Base-by-base conservation (phyloP, 768 basidiomycete genomes). In the Sporobolomyces phaffii region DNA sequence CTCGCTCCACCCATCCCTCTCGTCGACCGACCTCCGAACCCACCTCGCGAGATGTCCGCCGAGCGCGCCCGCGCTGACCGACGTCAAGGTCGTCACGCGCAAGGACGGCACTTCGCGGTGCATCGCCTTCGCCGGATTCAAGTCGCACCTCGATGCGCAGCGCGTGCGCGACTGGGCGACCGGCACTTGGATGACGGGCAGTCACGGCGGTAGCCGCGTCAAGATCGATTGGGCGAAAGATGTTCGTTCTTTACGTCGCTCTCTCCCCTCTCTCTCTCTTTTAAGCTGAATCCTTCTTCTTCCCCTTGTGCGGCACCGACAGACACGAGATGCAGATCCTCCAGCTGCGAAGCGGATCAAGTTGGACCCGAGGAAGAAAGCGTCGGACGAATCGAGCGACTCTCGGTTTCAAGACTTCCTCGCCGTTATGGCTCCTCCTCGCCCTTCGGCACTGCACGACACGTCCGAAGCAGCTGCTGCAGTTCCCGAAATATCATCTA, bases 71-170 rank as follows among this genome's bases (percentile, higher is more conserved):
- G 13, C 9, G 11, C 7, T 96, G 50, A 99, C 96, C 6, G 96
- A 98, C 79, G 81, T 86, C 54, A 89, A 89, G 76, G 82, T 97
- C 56, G 84, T 90, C 5, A 81, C 81, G 31, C 88, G 89, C 77
- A 79, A 78, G 3, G 65, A 90, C 75, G 91, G 91, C 1, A 86
- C 86, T 0, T 86, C 88, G 1, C 82, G 96, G 11, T 82, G 89
- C 38, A 93, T 99, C 76, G 96, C 89, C 0, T 99, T 98, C 74
- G 81, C 94, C 13, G 96, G 96, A 0, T 97, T 86, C 81, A 91
- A 89, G 78, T 83, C 86, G 0, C 81, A 86, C 34, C 80, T 83
- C 33, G 89, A 96, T 64, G 94, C 94, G 0, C 62, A 78, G 9
- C 80, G 81, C 7, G 92, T 89, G 0, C 84, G 83, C 75, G 83